phyloP scores from a whole-genome alignment of 1,284 basidiomycete genomes.

The Ustilago trichophora region DNA sequence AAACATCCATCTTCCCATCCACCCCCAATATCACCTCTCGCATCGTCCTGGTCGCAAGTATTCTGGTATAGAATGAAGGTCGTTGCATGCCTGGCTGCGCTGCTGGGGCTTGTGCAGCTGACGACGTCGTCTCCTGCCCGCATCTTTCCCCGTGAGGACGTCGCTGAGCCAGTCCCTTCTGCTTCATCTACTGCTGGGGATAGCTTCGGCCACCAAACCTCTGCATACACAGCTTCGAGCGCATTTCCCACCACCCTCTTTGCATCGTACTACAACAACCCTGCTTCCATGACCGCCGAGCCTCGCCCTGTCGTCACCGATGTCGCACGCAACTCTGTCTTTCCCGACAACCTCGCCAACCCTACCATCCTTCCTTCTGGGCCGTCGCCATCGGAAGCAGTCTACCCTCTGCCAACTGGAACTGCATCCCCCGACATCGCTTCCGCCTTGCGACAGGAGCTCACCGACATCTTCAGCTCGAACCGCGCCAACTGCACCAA shows the following conservation, averaged over 20 bases:
- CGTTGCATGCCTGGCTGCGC: constrained; percentile 13
- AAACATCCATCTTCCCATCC: background rate
- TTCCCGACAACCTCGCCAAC: constrained; percentile 72
- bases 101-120: constrained; percentile 18
- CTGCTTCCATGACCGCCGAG: constrained; percentile 47
- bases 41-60: constrained; percentile 1
- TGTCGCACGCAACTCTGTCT: constrained; percentile 46
- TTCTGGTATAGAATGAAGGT: constrained; percentile 39
- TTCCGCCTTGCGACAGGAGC: constrained; percentile 70
- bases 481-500: constrained; percentile 71
- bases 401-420: constrained; percentile 49
- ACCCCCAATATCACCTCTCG: background rate
- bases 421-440: constrained; percentile 66
- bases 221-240: constrained; percentile 55
- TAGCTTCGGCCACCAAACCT: constrained; percentile 19
- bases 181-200: too few species aligned
- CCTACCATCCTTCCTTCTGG: constrained; percentile 75
- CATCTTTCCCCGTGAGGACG: constrained; percentile 6
- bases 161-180: background rate
- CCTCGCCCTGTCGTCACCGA: constrained; percentile 56
- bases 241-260: constrained; percentile 65
- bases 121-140: constrained; percentile 20
- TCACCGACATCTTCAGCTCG: constrained; percentile 33
- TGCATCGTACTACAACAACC: constrained; percentile 44
- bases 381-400: constrained; percentile 66